Conservation (phyloP, 2,329 filamentous ascomycete species). For the Lecanicillium sp. region DNA sequence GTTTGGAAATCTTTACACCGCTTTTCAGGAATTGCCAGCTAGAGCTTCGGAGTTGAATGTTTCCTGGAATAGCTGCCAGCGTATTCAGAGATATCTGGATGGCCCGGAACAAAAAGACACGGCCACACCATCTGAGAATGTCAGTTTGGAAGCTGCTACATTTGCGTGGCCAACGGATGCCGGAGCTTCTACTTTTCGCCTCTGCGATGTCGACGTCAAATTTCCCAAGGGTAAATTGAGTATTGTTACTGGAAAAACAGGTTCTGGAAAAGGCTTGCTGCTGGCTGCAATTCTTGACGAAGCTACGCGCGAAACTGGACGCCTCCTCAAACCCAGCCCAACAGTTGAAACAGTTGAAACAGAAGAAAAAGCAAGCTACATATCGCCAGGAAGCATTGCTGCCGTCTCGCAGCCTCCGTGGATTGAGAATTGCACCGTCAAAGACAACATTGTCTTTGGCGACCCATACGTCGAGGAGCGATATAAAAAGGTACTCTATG, state of each 20-base stretch:
- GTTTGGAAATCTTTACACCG: slow-evolving; percentile 6
- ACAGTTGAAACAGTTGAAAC: too few relatives aligned
- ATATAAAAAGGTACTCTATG: slow-evolving; percentile 38
- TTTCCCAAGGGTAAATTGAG: slow-evolving; percentile 58
- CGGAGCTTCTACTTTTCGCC: slow-evolving; percentile 40
- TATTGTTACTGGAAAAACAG: slow-evolving; percentile 62
- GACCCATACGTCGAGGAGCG: slow-evolving; percentile 27
- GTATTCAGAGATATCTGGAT: slow-evolving; percentile 3
- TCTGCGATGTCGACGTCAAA: slow-evolving; percentile 49
- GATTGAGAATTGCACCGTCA: slow-evolving; percentile 37
- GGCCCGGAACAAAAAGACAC: slow-evolving; percentile 1
- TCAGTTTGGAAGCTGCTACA: slow-evolving; percentile 5
- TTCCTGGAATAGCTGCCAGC: slow-evolving; percentile 9
- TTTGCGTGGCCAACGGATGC: background rate
- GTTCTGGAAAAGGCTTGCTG: slow-evolving; percentile 62
- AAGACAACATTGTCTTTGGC: slow-evolving; percentile 38
- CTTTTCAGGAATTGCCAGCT: slow-evolving; percentile 4
- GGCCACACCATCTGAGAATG: background rate
- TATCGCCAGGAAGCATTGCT: slow-evolving; percentile 17
- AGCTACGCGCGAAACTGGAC: slow-evolving; percentile 53
- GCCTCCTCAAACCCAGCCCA: slow-evolving; percentile 40
- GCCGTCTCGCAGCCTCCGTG: slow-evolving; percentile 40
- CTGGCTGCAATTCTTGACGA: slow-evolving; percentile 62
- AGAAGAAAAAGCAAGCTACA: background rate
- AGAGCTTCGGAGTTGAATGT: background rate